Base-by-base conservation (phyloP, 768 basidiomycete genomes). In the Lentinula aciculospora region DNA sequence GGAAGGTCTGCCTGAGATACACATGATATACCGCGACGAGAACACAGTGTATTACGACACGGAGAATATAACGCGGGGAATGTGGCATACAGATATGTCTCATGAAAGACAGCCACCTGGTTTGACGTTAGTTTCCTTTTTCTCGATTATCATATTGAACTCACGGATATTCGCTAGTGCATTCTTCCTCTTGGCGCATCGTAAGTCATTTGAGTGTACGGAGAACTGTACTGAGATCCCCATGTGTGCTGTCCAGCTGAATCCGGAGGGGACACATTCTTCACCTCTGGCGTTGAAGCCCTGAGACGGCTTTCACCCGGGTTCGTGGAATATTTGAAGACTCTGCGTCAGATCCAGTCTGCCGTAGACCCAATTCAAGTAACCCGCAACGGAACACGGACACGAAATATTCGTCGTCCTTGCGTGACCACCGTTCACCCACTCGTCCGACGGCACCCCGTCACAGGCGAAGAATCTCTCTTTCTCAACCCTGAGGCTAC, bases 91-190 rank as follows among this genome's bases (percentile, higher is more conserved):
- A 7, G 70, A 72, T 44, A 60, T 57, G 53, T 60, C 75, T 2
- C 84, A 85, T 66, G 83, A 85, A 66, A 70, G 74, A 19, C 84
- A 86, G 66, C 83, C 83, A 21, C 83, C 83, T 9, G 85, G 83
- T 21, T 64, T 84, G 31, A 86, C 84, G 23, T 79, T 78, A 4
- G 77, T 85, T 12, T 8, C 13, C 19, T n/a, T 25, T 15, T 3
- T 53, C 3, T 17, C 17, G 29, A 31, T 29, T 10, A 36, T 7
- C 42, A 4, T 15, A 8, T 36, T 0, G 8, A 7, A 9, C 29
- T 40, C 82, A n/a, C 82, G 81, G 9, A 83, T 81, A n/a, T 27
- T 4, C 9, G 64, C 82, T 34, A 86, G 83, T 10, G 78, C 81
- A 3, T 77, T 86, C 60, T 84, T 81, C 71, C 69, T 87, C 49